Base-by-base conservation (phyloP, 2,329 filamentous ascomycete species). In the Calonectria fujianensis region DNA sequence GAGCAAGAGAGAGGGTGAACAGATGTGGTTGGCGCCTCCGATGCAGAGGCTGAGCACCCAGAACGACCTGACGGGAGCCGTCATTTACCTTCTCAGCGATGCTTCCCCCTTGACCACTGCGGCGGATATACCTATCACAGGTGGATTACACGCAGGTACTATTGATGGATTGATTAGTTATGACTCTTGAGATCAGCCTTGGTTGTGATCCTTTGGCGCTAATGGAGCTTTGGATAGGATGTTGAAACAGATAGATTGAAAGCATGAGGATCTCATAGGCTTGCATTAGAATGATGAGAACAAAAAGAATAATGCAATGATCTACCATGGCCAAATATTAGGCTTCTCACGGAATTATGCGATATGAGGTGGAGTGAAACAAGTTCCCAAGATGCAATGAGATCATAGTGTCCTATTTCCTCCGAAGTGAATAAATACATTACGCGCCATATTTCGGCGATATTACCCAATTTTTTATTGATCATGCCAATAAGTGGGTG, bases 21-120 rank as follows among this genome's bases (percentile, higher is more conserved):
- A 85, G 70, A 83, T 86, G 81, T 85, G 83, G 80, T 71, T 85
- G 57, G 81, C 83, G 4, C 85, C 86, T 4, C 86, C 86, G 0
- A 82, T 85, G 35, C 82, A 84, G 72, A 80, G 86, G 9, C 76
- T 88, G 20, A 85, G 86, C 57, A 85, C 80, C 0, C 83, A 85
- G 73, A 85, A 86, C 35, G 87, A 89, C 75, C 81, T 88, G 5
- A 86, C 85, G 0, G 84, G 83, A 1, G 85, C 87, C 1, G 84
- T 86, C 5, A 80, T 86, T 11, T 88, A 88, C 73, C 78, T 88
- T 20, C 75, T 89, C 31, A 86, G 85, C 59, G 87, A 89, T 77
- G 87, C 86, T 10, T 81, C 86, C 27, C 79, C 81, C 16, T 85
- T 85, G 74, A 88, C 86, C 4, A 88, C 86, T 0, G 86, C 84